Percentiles rank a stretch among this genome's conserved stretches.
Evolutionary conservation across 139 green algal genomes (phyloP).

Genomic region (Haematococcus lacustris): DNA sequence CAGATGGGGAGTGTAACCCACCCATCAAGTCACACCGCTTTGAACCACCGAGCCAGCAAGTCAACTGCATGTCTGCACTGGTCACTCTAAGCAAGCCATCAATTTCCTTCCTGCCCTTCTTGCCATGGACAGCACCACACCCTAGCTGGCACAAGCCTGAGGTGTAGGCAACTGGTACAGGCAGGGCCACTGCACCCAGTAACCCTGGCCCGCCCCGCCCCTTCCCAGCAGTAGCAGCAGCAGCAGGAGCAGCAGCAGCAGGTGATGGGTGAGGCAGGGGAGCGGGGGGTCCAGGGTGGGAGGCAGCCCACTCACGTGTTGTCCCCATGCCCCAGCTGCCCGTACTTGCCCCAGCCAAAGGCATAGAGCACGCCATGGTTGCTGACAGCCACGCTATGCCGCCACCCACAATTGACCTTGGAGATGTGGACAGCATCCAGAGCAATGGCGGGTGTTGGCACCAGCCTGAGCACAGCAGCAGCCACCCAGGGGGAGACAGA

Average conservation of each 20-base stretch:
- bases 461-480: background rate
- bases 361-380: constrained; percentile 60
- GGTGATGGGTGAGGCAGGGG: background rate
- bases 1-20: no score
- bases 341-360: constrained; percentile 89
- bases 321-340: constrained; percentile 81
- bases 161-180: no score
- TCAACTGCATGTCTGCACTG: no score
- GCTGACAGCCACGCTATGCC: constrained; percentile 67
- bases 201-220: background rate
- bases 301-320: constrained; percentile 38
- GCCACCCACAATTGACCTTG: constrained; percentile 73
- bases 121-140: no score
- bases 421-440: constrained; percentile 40
- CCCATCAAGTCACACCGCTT: constrained; percentile 1
- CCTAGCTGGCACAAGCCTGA: background rate
- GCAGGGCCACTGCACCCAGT: background rate
- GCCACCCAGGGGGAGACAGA: no score
- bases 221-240: background rate
- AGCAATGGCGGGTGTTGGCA: constrained; percentile 2
- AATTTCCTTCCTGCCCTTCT: no score
- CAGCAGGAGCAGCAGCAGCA: background rate
- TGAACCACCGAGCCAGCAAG: no score
- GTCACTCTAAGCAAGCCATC: no score
- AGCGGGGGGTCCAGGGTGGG: background rate